These are phyloP conservation scores for Lunularia cruciata DNA, from an alignment of 225 moss, liverwort and hornwort species.

Conservation along the genomic window DNA sequence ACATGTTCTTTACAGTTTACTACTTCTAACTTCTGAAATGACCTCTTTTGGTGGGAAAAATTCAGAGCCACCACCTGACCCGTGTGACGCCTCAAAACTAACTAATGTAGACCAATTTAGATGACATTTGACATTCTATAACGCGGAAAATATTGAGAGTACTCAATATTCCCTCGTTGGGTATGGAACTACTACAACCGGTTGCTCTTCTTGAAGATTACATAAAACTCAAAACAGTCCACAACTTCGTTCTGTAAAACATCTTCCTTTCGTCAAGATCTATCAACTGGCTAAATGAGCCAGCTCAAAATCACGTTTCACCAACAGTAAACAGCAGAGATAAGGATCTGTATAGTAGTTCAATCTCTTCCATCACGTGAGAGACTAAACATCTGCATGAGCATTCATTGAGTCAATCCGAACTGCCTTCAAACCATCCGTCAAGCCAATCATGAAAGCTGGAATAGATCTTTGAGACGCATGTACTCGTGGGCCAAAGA, in stretches of 20 bases:
- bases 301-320: neutral
- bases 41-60: neutral
- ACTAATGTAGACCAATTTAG: neutral
- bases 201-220: neutral
- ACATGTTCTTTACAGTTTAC: slow-evolving; percentile 13
- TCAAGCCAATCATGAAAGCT: neutral
- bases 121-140: neutral
- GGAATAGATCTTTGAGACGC: slow-evolving; percentile 1
- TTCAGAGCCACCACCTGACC: slow-evolving; percentile 14
- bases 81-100: neutral
- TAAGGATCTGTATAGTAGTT: neutral
- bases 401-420: slow-evolving; percentile 13
- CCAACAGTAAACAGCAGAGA: neutral
- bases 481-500: neutral
- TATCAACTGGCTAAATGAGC: neutral
- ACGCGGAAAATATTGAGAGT: neutral
- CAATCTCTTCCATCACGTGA: slow-evolving; percentile 6
- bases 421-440: neutral
- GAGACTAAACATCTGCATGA: slow-evolving; percentile 23
- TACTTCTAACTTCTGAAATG: neutral
- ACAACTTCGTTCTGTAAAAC: slow-evolving; percentile 1
- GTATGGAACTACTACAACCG: neutral
- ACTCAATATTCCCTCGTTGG: neutral
- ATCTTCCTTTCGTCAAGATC: slow-evolving; percentile 2
- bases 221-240: neutral